Percentiles rank a stretch among this genome's conserved stretches.
These are phyloP conservation scores for Lactarius tabidus DNA, from an alignment of 768 basidiomycete genomes.

Conservation along the genomic window DNA sequence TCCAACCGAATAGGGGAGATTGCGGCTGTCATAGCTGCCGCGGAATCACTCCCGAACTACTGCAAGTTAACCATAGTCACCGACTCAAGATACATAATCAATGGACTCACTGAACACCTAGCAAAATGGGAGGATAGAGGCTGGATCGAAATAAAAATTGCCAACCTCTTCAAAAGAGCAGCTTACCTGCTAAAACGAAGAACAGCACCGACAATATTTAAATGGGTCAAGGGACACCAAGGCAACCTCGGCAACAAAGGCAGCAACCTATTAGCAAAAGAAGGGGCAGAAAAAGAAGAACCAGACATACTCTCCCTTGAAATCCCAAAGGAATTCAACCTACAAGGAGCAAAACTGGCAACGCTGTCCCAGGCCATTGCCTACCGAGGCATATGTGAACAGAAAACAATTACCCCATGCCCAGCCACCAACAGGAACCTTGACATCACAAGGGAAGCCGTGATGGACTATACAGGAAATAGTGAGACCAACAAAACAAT, in stretches of 20 bases:
- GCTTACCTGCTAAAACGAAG: neutral
- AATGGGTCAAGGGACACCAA: neutral
- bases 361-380: too few species aligned
- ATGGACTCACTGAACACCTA: neutral
- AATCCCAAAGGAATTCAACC: too few species aligned
- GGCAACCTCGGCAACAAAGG: neutral
- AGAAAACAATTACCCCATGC: too few species aligned
- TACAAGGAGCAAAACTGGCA: too few species aligned
- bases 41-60: too few species aligned
- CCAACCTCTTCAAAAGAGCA: neutral
- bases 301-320: too few species aligned
- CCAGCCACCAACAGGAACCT: too few species aligned
- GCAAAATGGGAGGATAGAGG: neutral
- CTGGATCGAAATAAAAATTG: slow-evolving; percentile 1
- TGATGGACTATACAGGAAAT: too few species aligned
- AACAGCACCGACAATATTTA: neutral
- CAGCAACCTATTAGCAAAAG: neutral
- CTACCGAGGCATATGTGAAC: too few species aligned
- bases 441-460: too few species aligned
- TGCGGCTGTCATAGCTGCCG: neutral
- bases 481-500: neutral
- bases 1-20: neutral
- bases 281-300: neutral
- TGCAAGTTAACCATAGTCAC: neutral
- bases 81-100: neutral